A percentile compares a stretch with the other conserved stretches of the same genome.
phyloP scores from a whole-genome alignment of 306 rosid species.

The Echinosophora koreensis region DNA sequence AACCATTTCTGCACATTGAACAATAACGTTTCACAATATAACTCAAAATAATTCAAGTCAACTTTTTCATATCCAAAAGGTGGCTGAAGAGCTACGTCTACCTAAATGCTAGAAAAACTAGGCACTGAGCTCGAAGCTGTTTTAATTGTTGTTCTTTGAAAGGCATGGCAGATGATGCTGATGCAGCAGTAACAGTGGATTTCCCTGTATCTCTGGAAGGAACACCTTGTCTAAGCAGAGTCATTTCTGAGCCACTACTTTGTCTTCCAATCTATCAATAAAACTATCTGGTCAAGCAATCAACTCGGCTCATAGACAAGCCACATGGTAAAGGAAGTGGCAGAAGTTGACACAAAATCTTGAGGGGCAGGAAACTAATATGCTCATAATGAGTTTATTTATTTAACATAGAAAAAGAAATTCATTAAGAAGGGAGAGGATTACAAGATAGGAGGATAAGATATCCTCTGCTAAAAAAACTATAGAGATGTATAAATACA shows the following conservation, averaged over 20 bases:
- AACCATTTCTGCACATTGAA: constrained; percentile 80
- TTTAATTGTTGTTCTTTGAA: constrained; percentile 94
- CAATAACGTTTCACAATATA: constrained; percentile 42
- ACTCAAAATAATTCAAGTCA: constrained; percentile 34
- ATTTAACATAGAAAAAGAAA: too few relatives aligned
- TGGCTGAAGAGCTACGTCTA: constrained; percentile 43
- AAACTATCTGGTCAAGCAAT: constrained; percentile 51
- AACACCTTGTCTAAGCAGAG: constrained; percentile 66
- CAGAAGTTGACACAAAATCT: neutral
- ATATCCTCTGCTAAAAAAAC: neutral
- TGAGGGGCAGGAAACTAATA: neutral
- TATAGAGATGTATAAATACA: neutral
- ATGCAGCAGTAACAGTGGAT: constrained; percentile 59
- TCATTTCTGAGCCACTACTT: constrained; percentile 66
- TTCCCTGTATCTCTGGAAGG: constrained; percentile 86
- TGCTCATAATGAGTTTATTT: neutral
- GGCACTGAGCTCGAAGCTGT: constrained; percentile 99
- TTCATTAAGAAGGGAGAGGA: neutral
- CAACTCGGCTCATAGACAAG: constrained; percentile 39
- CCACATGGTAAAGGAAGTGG: neutral
- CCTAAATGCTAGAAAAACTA: constrained; percentile 99
- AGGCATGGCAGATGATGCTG: constrained; percentile 68
- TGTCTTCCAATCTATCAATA: constrained; percentile 77
- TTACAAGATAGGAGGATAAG: neutral
- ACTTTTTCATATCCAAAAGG: constrained; percentile 30